Conservation (phyloP, 169 alveolate genomes). For the Theileria annulata region DNA sequence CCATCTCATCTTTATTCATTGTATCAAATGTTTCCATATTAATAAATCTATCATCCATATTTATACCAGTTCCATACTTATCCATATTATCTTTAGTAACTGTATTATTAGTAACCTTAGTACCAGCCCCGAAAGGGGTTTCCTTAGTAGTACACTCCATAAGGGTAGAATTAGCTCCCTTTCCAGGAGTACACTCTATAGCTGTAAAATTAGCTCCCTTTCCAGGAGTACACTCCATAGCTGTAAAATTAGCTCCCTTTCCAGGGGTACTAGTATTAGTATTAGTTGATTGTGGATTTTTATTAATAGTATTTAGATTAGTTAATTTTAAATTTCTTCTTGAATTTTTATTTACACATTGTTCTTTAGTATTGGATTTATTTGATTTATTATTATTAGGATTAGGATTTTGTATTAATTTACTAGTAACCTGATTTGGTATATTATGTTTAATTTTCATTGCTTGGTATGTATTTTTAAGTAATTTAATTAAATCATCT, state of each 20-base stretch:
- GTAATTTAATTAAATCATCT: constrained; percentile 59
- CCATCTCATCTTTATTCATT: not conserved
- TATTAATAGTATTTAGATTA: not conserved
- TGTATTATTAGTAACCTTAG: too few species aligned
- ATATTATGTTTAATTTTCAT: constrained; percentile 64
- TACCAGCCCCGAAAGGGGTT: too few species aligned
- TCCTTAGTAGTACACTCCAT: too few species aligned
- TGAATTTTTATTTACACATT: not conserved
- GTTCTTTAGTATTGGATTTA: not conserved
- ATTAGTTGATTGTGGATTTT: not conserved
- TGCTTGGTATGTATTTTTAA: constrained; percentile 65
- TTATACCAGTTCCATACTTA: too few species aligned
- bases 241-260: not conserved
- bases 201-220: too few species aligned
- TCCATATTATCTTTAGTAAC: too few species aligned
- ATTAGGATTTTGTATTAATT: not conserved
- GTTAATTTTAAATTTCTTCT: not conserved
- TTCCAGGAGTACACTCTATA: too few species aligned
- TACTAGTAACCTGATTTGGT: constrained; percentile 23
- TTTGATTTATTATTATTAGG: not conserved
- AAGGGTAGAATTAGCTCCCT: too few species aligned
- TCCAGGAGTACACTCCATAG: too few species aligned
- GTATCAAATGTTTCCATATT: not conserved
- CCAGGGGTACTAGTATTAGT: not conserved
- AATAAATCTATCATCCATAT: not conserved